phyloP scores from a whole-genome alignment of 208 protist species.

The Trichomonas tenax region DNA sequence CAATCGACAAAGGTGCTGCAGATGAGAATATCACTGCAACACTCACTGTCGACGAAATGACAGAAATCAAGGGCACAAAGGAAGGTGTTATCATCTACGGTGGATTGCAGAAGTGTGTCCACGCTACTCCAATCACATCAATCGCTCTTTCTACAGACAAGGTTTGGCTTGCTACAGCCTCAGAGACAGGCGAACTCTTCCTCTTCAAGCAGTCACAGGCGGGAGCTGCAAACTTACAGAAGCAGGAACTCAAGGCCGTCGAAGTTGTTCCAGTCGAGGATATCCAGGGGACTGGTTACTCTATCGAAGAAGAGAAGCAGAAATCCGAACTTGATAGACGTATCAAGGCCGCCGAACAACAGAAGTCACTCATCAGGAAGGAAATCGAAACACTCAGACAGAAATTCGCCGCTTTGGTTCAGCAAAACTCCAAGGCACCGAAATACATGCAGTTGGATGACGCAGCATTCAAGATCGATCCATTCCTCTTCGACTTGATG shows the following conservation, averaged over 20 bases:
- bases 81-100: background rate
- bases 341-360: slow-evolving; percentile 50
- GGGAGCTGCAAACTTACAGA: background rate
- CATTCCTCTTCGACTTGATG: slow-evolving; percentile 52
- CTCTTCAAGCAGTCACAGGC: background rate
- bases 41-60: background rate
- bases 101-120: background rate
- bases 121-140: background rate
- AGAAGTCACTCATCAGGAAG: slow-evolving; percentile 47
- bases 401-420: slow-evolving; percentile 50
- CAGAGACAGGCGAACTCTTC: slow-evolving; percentile 19
- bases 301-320: slow-evolving; percentile 70
- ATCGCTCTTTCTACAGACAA: background rate
- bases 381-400: slow-evolving; percentile 33
- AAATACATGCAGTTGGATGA: slow-evolving; percentile 40
- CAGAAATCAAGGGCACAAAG: background rate
- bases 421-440: slow-evolving; percentile 53
- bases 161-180: background rate
- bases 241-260: background rate
- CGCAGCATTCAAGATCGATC: slow-evolving; percentile 64
- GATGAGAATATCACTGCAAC: background rate
- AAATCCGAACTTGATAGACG: slow-evolving; percentile 57
- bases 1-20: background rate
- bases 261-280: slow-evolving; percentile 11
- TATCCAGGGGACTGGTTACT: slow-evolving; percentile 40